phyloP scores from a whole-genome alignment of 768 basidiomycete species.

The Cyclocybe aegerita region DNA sequence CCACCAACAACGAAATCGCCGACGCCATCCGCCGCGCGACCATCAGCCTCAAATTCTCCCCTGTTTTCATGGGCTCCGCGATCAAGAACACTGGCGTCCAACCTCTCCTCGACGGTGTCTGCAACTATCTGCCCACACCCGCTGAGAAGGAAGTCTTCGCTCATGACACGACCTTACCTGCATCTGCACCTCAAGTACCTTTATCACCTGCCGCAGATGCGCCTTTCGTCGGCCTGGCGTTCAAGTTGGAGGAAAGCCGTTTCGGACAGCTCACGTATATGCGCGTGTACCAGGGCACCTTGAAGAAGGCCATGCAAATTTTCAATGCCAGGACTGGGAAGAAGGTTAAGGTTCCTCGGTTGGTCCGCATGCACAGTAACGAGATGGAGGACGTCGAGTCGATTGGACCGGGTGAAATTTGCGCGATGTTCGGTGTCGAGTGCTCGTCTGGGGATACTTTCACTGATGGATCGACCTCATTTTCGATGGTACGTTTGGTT shows the following conservation, averaged over 20 bases:
- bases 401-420: conserved; percentile 97
- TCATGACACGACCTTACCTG: conserved; percentile 73
- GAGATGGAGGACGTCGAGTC: conserved; percentile 99
- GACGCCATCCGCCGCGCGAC: conserved; percentile 90
- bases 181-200: conserved; percentile 65
- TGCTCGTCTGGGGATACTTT: conserved; percentile 98
- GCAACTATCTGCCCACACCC: conserved; percentile 91
- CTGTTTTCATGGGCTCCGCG: conserved; percentile 95
- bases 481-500: conserved; percentile 76
- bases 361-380: conserved; percentile 97
- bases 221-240: conserved; percentile 91
- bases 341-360: conserved; percentile 92
- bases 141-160: conserved; percentile 77
- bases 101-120: conserved; percentile 90
- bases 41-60: conserved; percentile 85
- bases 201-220: conserved; percentile 83
- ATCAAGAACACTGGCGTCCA: conserved; percentile 98
- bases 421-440: conserved; percentile 98
- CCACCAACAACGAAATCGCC: conserved; percentile 71
- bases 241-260: conserved; percentile 97
- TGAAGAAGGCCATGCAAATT: conserved; percentile 84
- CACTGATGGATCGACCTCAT: conserved; percentile 85
- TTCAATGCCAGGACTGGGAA: conserved; percentile 94
- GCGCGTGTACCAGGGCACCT: conserved; percentile 93
- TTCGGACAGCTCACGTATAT: conserved; percentile 99